phyloP scores from a whole-genome alignment of 129 eudicot species.

The Flaveria brownii region DNA sequence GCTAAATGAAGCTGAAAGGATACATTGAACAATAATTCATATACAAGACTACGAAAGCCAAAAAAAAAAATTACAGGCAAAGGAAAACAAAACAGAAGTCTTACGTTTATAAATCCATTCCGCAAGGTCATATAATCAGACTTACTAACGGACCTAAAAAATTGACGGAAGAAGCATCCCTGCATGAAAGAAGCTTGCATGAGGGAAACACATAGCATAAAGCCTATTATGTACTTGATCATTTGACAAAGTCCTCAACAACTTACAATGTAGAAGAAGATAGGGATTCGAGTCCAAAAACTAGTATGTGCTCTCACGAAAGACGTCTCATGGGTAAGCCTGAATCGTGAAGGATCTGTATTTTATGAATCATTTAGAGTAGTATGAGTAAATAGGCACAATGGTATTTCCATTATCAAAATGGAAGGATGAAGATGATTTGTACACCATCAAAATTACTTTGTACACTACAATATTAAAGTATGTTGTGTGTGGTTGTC shows the following conservation, averaged over 20 bases:
- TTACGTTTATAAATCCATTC: slow-evolving; percentile 81
- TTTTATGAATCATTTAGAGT: not conserved
- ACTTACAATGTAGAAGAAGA: slow-evolving; percentile 73
- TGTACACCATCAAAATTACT: too few relatives aligned
- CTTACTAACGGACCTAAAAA: slow-evolving; percentile 68
- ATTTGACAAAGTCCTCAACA: slow-evolving; percentile 24
- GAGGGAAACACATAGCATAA: not conserved
- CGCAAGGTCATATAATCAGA: slow-evolving; percentile 87
- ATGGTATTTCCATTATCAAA: slow-evolving; percentile 7
- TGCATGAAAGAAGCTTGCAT: slow-evolving; percentile 35
- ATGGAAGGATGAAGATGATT: not conserved
- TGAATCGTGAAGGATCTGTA: slow-evolving; percentile 86
- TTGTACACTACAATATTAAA: not conserved
- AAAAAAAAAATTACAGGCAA: not conserved
- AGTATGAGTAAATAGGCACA: not conserved
- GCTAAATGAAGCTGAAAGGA: slow-evolving; percentile 71
- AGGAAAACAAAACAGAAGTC: slow-evolving; percentile 23
- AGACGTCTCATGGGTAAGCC: slow-evolving; percentile 85
- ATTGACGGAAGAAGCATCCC: slow-evolving; percentile 90
- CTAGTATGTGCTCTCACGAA: slow-evolving; percentile 82
- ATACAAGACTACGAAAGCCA: not conserved
- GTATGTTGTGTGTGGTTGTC: not conserved
- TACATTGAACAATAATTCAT: not conserved
- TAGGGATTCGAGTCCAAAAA: slow-evolving; percentile 68
- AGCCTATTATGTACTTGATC: not conserved